A percentile compares a stretch with the other conserved stretches of the same genome.
These are phyloP conservation scores for Trifolium repens DNA, from an alignment of 306 rosid species.

Conservation along the genomic window DNA sequence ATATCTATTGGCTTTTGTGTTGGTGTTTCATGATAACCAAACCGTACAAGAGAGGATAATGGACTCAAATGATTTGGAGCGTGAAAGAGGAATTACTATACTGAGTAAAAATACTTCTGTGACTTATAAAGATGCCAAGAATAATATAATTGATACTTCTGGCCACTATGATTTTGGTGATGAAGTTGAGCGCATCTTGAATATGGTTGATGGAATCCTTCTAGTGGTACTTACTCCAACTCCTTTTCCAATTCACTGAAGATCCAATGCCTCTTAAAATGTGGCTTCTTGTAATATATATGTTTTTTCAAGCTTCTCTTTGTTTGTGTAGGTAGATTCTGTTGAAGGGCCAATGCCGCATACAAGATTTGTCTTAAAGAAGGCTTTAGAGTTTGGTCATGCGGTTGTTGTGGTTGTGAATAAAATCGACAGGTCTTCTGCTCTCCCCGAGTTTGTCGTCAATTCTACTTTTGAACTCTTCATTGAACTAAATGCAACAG, in stretches of 20 bases:
- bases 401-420: conserved; percentile 96
- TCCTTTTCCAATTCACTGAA: conserved; percentile 28
- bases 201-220: conserved; percentile 99
- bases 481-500: conserved; percentile 91
- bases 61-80: conserved; percentile 98
- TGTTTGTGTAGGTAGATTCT: conserved; percentile 82
- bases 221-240: conserved; percentile 70
- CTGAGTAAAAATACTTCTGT: conserved; percentile 95
- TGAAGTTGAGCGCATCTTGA: conserved; percentile 93
- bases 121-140: conserved; percentile 78
- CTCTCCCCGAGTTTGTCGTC: conserved; percentile 88
- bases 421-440: conserved; percentile 92
- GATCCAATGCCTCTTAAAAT: neutral
- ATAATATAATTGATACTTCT: conserved; percentile 93
- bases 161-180: conserved; percentile 99
- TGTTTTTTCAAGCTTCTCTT: conserved; percentile 36
- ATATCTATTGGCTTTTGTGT: conserved; percentile 42
- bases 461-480: conserved; percentile 97
- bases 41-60: conserved; percentile 93
- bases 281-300: conserved; percentile 26
- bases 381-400: conserved; percentile 96
- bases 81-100: conserved; percentile 97
- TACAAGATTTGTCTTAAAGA: conserved; percentile 97
- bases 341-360: conserved; percentile 99
- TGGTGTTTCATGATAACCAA: conserved; percentile 96